Evolutionary conservation across 2,329 filamentous ascomycete species (phyloP), one percentile per base, ranked within the genome.

Genomic region (Acrodontium crateriforme): DNA sequence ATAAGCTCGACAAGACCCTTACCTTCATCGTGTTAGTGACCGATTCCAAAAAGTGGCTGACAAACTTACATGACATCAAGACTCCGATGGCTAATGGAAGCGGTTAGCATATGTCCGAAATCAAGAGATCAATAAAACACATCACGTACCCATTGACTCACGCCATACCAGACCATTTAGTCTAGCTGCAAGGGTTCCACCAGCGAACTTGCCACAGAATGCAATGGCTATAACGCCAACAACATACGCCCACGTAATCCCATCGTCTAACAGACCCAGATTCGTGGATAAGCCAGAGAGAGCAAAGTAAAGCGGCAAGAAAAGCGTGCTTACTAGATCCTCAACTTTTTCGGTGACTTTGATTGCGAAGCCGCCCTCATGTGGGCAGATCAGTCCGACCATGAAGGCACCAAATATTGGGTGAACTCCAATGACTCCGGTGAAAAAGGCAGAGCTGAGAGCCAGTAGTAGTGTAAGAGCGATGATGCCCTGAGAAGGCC

Each of bases 1-100:
- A 95, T 94, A 28, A 95, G 61, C 53, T 94, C 85, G 1, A 94
- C 85, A 7, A 95, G 64, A 45, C 87, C 87, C 54, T 95, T 95
- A n/a, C n/a, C n/a, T n/a, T n/a, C n/a, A n/a, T n/a, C n/a, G n/a
- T n/a, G n/a, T n/a, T n/a, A n/a, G n/a, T n/a, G n/a, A n/a, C n/a
- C n/a, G n/a, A n/a, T n/a, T n/a, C n/a, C n/a, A n/a, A n/a, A n/a
- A n/a, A n/a, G n/a, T n/a, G n/a, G n/a, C n/a, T n/a, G n/a, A n/a
- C n/a, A n/a, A n/a, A n/a, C n/a, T n/a, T n/a, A 55, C 87, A 95
- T 56, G 82, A 92, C 87, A 95, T 95, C 44, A 94, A 58, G 10
- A 77, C 73, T 9, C 87, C 87, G 40, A 95, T 89, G n/a, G n/a
- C n/a, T n/a, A n/a, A n/a, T n/a, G n/a, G n/a, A n/a, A n/a, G n/a